Percentiles rank a stretch among this genome's conserved stretches.
Conservation (phyloP, 192 early-diverging fungal species). For the Backusella liffmaniae region DNA sequence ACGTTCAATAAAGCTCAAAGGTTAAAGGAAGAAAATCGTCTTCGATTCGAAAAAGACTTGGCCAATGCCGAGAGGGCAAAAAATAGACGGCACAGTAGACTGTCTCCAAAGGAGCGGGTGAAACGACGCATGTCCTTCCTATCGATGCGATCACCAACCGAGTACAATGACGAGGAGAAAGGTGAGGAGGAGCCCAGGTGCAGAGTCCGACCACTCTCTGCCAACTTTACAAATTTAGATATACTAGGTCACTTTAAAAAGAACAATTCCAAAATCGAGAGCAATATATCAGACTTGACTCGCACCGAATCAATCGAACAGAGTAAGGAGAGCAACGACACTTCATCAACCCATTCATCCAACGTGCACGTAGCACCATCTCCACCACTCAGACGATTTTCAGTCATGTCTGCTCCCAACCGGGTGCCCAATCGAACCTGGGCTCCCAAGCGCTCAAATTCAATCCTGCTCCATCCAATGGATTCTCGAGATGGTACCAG, state of each 20-base stretch:
- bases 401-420: background rate
- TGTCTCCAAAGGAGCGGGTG: background rate
- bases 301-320: background rate
- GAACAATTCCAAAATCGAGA: background rate
- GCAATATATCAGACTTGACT: background rate
- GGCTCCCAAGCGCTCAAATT: background rate
- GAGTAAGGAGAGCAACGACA: background rate
- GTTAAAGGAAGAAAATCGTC: conserved; percentile 17
- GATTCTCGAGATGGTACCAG: background rate
- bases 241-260: background rate
- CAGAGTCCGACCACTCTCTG: background rate
- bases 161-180: background rate
- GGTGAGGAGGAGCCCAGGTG: background rate
- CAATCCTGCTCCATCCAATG: background rate
- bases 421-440: background rate
- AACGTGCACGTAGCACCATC: background rate
- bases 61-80: background rate
- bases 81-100: background rate
- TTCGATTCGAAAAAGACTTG: background rate
- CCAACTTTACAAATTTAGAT: background rate
- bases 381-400: background rate
- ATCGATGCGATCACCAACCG: background rate
- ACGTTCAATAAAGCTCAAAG: conserved; percentile 19
- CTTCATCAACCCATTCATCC: background rate
- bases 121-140: conserved; percentile 10